A percentile compares a stretch with the other conserved stretches of the same genome.
phyloP scores from a whole-genome alignment of 2,329 filamentous ascomycete genomes.

The Scedosporium aurantiacum region DNA sequence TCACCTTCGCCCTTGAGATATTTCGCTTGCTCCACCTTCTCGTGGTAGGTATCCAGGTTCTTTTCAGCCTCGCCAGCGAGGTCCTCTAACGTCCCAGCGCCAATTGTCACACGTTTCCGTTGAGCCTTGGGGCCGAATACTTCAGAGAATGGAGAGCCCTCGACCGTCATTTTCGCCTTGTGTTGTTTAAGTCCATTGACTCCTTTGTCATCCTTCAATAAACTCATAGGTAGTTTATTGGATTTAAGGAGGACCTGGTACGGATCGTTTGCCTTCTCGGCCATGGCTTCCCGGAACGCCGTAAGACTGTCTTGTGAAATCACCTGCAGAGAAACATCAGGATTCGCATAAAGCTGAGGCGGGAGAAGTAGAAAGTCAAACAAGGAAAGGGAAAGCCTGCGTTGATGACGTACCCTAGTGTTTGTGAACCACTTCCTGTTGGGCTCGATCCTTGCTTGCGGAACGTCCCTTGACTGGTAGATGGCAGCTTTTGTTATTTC shows the following conservation, averaged over 20 bases:
- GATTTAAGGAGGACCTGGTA: conserved; percentile 92
- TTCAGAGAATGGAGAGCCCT: conserved; percentile 73
- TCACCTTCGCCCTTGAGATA: conserved; percentile 59
- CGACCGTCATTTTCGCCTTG: conserved; percentile 85
- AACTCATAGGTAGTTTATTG: conserved; percentile 92
- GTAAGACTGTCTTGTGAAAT: conserved; percentile 83
- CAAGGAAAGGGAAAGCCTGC: background rate
- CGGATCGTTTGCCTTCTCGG: conserved; percentile 78
- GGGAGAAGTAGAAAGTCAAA: background rate
- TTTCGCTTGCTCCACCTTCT: conserved; percentile 67
- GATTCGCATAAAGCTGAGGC: no score
- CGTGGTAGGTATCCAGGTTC: conserved; percentile 71
- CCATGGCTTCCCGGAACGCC: conserved; percentile 84
- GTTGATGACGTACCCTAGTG: conserved; percentile 45
- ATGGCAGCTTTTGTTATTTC: conserved; percentile 75
- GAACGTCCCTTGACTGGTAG: conserved; percentile 73
- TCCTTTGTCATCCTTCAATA: conserved; percentile 66
- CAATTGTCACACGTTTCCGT: conserved; percentile 83
- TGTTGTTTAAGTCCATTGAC: conserved; percentile 85
- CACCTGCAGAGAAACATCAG: background rate
- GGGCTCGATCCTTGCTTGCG: conserved; percentile 80
- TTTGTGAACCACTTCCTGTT: conserved; percentile 98
- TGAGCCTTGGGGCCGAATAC: conserved; percentile 92
- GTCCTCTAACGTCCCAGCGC: conserved; percentile 69
- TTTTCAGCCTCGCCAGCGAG: conserved; percentile 69